Evolutionary conservation across 352 stramenopile genomes (phyloP).

Genomic region (Phytophthora parvispora): DNA sequence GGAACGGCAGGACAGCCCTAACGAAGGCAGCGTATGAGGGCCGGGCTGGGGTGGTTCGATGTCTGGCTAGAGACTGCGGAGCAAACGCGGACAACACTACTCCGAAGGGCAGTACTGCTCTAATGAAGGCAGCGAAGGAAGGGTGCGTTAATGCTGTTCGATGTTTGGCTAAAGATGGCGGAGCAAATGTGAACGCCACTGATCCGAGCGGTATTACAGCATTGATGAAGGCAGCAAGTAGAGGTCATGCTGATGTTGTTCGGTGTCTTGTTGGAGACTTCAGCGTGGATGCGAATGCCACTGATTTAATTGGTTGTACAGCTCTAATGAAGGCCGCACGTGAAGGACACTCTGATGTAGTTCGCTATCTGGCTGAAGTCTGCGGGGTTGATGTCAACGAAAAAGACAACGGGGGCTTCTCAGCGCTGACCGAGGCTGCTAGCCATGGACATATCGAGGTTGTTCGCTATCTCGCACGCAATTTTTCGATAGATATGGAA

Average conservation of each 20-base stretch:
- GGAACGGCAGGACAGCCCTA: not conserved
- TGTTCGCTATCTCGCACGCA: not conserved
- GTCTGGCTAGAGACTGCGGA: not conserved
- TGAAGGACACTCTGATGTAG: not conserved
- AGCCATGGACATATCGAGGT: not conserved
- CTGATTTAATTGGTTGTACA: not conserved
- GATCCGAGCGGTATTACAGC: not conserved
- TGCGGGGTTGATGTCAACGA: not conserved
- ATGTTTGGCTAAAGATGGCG: not conserved
- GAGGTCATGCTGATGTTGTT: not conserved
- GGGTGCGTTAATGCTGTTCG: not conserved
- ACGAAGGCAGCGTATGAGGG: not conserved
- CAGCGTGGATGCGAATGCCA: not conserved
- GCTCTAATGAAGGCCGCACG: not conserved
- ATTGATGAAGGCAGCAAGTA: not conserved
- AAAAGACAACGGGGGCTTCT: not conserved
- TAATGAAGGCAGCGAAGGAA: not conserved
- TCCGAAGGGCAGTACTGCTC: not conserved
- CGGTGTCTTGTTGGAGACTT: not conserved
- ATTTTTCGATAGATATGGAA: not conserved
- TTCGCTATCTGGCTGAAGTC: not conserved
- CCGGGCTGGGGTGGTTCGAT: not conserved
- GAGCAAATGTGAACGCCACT: not conserved
- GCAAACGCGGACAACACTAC: not conserved
- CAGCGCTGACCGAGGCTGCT: not conserved